Base-by-base conservation (phyloP, 2,329 filamentous ascomycete genomes). In the Lachnellula willkommii region DNA sequence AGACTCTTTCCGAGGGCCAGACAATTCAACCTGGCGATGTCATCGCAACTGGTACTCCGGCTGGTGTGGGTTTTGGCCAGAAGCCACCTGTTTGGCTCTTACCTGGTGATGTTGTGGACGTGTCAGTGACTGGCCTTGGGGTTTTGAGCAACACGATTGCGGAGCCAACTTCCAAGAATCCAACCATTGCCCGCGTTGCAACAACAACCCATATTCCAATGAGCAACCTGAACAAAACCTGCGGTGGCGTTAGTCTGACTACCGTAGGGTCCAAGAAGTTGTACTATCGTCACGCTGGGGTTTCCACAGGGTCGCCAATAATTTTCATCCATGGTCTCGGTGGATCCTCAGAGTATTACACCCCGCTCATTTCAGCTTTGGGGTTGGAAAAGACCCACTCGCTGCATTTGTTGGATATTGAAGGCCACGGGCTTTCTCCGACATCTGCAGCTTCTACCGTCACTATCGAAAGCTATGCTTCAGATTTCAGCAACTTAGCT, bases 311-410 rank as follows among this genome's bases (percentile, higher is more conserved):
- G 1, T 52, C 66, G 2, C 62, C 72, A 1, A 66, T 79, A 6
- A 66, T 82, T 24, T 82, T 82, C 59, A 67, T 83, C n/a, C 80
- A 83, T 58, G 80, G 80, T 5, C 71, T 83, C 0, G 79, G 79
- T 3, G 76, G 74, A 2, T 76, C 72, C 1, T 69, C 69, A 3
- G 71, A 74, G 4, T 76, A 69, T 61, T 82, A 72, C 64, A 67
- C 64, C 0, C 78, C 80, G 0, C 63, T 82, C 6, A 69, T 79
- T 26, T 58, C 69, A 22, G 17, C 64, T 1, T 60, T 77, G 0
- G 60, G 54, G 2, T 68, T 74, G 9, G 54, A 60, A 4, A 58
- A 66, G 12, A 61, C 65, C 2, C 66, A 72, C 60, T 69, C 62
- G 1, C 57, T 74, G 5, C 74, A 79, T 56, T 63, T 80, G 0